Evolutionary conservation across 2,329 filamentous ascomycete species (phyloP).

Genomic region (Alternaria solani): DNA sequence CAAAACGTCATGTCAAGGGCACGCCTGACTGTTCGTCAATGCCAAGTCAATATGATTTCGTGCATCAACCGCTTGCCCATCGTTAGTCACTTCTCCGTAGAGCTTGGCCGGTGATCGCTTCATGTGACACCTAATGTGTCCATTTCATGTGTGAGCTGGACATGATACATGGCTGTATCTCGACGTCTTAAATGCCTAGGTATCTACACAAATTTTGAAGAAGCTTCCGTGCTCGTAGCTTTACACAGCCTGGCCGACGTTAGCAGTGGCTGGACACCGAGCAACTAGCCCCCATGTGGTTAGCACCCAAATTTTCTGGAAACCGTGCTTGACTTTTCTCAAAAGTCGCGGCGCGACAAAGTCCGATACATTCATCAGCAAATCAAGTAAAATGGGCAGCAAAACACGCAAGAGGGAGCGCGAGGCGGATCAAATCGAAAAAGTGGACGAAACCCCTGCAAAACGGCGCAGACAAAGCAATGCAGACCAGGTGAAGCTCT

Average conservation of each 20-base stretch:
- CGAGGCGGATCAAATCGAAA: constrained; percentile 28
- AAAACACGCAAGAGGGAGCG: constrained; percentile 41
- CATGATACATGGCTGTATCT: too few relatives aligned
- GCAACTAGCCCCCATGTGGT: constrained; percentile 2
- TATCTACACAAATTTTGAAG: background rate
- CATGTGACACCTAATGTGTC: background rate
- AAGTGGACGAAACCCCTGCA: constrained; percentile 29
- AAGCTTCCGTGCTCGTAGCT: background rate
- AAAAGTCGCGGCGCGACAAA: constrained; percentile 10
- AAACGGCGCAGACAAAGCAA: constrained; percentile 50
- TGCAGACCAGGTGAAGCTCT: constrained; percentile 53
- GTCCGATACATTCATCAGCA: constrained; percentile 3
- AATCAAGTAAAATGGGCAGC: constrained; percentile 29
- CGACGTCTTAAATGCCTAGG: background rate
- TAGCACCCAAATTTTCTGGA: constrained; percentile 19
- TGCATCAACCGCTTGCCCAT: background rate
- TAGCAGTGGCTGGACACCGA: background rate
- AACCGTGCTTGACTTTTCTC: constrained; percentile 18
- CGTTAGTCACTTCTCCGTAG: background rate
- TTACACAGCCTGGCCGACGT: background rate
- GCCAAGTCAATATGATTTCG: background rate
- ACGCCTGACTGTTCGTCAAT: background rate
- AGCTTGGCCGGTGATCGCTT: background rate
- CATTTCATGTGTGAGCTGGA: background rate
- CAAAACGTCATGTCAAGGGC: background rate